These are phyloP conservation scores for Dunaliella salina DNA, from an alignment of 163 green algal genomes.

Conservation along the genomic window DNA sequence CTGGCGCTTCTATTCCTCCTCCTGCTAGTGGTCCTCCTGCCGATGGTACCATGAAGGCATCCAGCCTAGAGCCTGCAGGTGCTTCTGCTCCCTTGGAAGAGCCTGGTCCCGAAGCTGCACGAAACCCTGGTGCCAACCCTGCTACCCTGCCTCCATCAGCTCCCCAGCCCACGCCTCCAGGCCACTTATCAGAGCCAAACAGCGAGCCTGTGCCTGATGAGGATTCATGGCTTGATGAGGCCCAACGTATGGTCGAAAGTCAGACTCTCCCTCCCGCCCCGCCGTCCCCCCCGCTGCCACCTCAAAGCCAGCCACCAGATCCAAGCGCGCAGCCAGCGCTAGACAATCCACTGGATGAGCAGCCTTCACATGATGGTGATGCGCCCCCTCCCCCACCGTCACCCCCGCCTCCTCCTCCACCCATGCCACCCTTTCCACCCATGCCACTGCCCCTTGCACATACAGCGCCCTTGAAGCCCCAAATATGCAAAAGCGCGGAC, in stretches of 20 bases:
- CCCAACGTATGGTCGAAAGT: too few relatives aligned
- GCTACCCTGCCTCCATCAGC: background rate
- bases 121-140: background rate
- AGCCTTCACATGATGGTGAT: too few relatives aligned
- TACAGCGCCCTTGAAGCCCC: background rate
- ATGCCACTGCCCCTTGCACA: background rate
- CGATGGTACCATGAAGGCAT: slow-evolving; percentile 12
- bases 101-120: slow-evolving; percentile 20
- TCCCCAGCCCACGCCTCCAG: background rate
- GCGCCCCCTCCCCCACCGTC: background rate
- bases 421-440: background rate
- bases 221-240: too few relatives aligned
- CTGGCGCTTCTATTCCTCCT: background rate
- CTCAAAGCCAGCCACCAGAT: too few relatives aligned
- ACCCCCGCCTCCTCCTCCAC: background rate
- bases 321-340: too few relatives aligned
- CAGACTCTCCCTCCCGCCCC: too few relatives aligned
- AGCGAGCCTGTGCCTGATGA: too few relatives aligned
- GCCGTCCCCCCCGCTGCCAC: too few relatives aligned
- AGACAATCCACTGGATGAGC: too few relatives aligned
- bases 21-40: slow-evolving; percentile 1
- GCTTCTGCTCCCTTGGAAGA: background rate
- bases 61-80: background rate
- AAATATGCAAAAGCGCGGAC: background rate
- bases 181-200: too few relatives aligned